phyloP scores from a whole-genome alignment of 2,329 filamentous ascomycete genomes.

The Anthostomella pinea region DNA sequence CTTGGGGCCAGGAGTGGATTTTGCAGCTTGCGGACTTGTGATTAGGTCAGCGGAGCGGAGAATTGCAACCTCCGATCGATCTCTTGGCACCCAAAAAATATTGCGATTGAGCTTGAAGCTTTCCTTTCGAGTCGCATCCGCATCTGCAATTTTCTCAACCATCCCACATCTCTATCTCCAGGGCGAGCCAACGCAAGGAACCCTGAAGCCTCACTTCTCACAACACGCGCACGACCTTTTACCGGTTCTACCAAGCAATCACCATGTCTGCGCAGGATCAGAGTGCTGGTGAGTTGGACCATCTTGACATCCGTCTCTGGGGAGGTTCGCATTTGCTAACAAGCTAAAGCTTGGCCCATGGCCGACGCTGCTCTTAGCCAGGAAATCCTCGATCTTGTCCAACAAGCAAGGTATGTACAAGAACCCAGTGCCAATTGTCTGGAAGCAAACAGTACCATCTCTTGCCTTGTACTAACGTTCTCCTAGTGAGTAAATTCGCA shows the following conservation, averaged over 20 bases:
- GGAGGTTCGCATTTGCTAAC: slow-evolving; percentile 17
- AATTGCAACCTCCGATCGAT: slow-evolving; percentile 14
- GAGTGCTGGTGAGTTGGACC: slow-evolving; percentile 20
- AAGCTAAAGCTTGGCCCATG: slow-evolving; percentile 61
- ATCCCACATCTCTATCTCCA: slow-evolving; percentile 30
- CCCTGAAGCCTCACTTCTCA: slow-evolving; percentile 39
- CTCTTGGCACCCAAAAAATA: slow-evolving; percentile 3
- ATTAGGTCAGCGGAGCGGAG: slow-evolving; percentile 21
- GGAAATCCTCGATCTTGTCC: slow-evolving; percentile 79
- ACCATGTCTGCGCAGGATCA: slow-evolving; percentile 30
- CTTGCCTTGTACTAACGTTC: too few species aligned
- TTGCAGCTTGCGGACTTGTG: slow-evolving; percentile 17
- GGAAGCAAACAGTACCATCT: too few species aligned
- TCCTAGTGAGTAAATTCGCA: too few species aligned
- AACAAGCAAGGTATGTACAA: slow-evolving; percentile 55
- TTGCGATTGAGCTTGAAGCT: not conserved
- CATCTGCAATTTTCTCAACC: slow-evolving; percentile 1
- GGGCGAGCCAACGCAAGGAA: slow-evolving; percentile 63
- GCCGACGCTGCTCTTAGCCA: slow-evolving; percentile 73
- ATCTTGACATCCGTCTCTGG: not conserved
- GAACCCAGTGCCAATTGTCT: too few species aligned
- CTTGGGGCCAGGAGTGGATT: slow-evolving; percentile 22
- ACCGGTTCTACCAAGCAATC: slow-evolving; percentile 1
- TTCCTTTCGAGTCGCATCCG: too few species aligned
- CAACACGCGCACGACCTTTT: slow-evolving; percentile 1